Evolutionary conservation across 2,329 filamentous ascomycete genomes (phyloP).

Genomic region (Aspergillus spinulosporus): DNA sequence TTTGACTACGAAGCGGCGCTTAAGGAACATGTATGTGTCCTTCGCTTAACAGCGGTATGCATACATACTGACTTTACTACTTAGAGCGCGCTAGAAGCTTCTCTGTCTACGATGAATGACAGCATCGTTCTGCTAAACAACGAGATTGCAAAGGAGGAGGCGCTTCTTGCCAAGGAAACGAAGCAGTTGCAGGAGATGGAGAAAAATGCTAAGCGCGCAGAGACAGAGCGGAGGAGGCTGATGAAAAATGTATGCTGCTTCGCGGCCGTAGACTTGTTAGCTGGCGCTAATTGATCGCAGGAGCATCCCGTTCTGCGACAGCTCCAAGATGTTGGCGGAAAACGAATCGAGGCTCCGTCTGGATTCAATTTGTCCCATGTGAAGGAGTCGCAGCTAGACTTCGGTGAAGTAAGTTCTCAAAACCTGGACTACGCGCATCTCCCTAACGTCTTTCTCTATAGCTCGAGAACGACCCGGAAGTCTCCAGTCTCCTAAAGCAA

Average conservation of each 20-base stretch:
- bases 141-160: constrained; percentile 46
- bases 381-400: constrained; percentile 28
- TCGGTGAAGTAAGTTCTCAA: constrained; percentile 35
- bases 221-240: constrained; percentile 42
- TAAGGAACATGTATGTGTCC: constrained; percentile 42
- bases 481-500: constrained; percentile 40
- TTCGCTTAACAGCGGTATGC: neutral
- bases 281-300: constrained; percentile 28
- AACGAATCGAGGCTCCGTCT: constrained; percentile 20
- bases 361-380: constrained; percentile 31
- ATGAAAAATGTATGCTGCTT: constrained; percentile 40
- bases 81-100: constrained; percentile 41
- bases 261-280: neutral
- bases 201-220: constrained; percentile 44
- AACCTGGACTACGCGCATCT: neutral
- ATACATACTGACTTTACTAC: constrained; percentile 16
- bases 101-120: constrained; percentile 42
- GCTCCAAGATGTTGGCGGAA: constrained; percentile 29
- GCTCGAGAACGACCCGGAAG: constrained; percentile 41
- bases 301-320: constrained; percentile 44
- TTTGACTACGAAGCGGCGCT: constrained; percentile 48
- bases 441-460: constrained; percentile 19
- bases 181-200: constrained; percentile 45
- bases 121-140: constrained; percentile 42
- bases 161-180: constrained; percentile 42